Evolutionary conservation across 2,329 filamentous ascomycete species (phyloP).

Genomic region (Ophiosphaerella narmari): DNA sequence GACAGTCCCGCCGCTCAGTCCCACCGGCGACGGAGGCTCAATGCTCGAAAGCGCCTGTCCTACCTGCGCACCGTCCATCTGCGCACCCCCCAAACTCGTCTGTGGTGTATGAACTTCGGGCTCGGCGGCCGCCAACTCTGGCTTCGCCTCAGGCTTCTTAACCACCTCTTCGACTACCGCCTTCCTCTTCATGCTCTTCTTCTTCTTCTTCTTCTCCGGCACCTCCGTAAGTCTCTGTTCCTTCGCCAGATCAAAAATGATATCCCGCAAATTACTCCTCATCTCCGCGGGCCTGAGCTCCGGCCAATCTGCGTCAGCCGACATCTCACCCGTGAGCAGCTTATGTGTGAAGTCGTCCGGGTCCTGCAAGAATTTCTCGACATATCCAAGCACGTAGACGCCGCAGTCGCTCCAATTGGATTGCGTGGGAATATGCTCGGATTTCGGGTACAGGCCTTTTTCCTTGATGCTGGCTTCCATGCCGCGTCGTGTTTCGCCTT

Average conservation of each 20-base stretch:
- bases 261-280: constrained; percentile 67
- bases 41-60: too few relatives aligned
- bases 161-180: too few relatives aligned
- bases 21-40: not conserved
- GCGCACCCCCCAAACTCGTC: too few relatives aligned
- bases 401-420: constrained; percentile 89
- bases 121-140: not conserved
- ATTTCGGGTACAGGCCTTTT: constrained; percentile 68
- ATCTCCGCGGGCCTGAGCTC: constrained; percentile 60
- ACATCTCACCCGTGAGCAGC: constrained; percentile 68
- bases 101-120: not conserved
- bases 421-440: constrained; percentile 72
- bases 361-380: constrained; percentile 77
- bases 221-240: constrained; percentile 14
- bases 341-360: constrained; percentile 72
- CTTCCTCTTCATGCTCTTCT: constrained; percentile 5
- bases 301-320: constrained; percentile 60
- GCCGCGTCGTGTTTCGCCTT: constrained; percentile 68
- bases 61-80: too few relatives aligned
- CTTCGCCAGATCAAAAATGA: constrained; percentile 69
- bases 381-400: constrained; percentile 81
- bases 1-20: not conserved
- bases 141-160: too few relatives aligned
- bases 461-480: constrained; percentile 52
- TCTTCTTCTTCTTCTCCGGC: constrained; percentile 16